Conservation (phyloP, 345 rosid species). For the Euphorbia lathyris region DNA sequence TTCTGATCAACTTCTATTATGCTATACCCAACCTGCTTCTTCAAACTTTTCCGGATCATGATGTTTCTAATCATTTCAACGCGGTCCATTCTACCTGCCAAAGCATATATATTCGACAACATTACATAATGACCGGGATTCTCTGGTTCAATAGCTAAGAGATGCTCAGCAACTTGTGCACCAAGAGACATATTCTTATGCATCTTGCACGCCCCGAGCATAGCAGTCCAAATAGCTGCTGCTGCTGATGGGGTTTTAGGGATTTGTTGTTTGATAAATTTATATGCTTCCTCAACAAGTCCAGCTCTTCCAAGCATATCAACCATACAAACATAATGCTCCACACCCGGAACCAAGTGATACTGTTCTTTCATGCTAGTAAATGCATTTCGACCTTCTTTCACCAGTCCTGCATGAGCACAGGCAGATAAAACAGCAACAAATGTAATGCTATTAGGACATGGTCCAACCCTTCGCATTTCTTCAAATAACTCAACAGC, state of each 20-base stretch:
- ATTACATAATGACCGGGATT: slow-evolving; percentile 88
- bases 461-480: slow-evolving; percentile 43
- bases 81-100: slow-evolving; percentile 65
- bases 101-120: slow-evolving; percentile 79
- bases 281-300: slow-evolving; percentile 55
- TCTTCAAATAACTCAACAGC: slow-evolving; percentile 50
- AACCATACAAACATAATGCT: slow-evolving; percentile 77
- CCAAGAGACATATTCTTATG: slow-evolving; percentile 77
- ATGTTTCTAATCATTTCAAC: slow-evolving; percentile 59
- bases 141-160: slow-evolving; percentile 63
- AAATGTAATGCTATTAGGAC: slow-evolving; percentile 68
- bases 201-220: slow-evolving; percentile 97
- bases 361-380: slow-evolving; percentile 51
- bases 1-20: slow-evolving; percentile 47
- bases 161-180: slow-evolving; percentile 63
- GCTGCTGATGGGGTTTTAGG: slow-evolving; percentile 48
- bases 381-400: slow-evolving; percentile 47
- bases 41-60: slow-evolving; percentile 57
- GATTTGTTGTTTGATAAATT: slow-evolving; percentile 41
- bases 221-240: slow-evolving; percentile 85
- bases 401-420: slow-evolving; percentile 73
- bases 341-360: slow-evolving; percentile 51
- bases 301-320: slow-evolving; percentile 93
- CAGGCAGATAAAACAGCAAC: slow-evolving; percentile 79
- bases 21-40: slow-evolving; percentile 79